Base-by-base conservation (phyloP, 108 stramenopile species). In the Cylindrotheca fusiformis region DNA sequence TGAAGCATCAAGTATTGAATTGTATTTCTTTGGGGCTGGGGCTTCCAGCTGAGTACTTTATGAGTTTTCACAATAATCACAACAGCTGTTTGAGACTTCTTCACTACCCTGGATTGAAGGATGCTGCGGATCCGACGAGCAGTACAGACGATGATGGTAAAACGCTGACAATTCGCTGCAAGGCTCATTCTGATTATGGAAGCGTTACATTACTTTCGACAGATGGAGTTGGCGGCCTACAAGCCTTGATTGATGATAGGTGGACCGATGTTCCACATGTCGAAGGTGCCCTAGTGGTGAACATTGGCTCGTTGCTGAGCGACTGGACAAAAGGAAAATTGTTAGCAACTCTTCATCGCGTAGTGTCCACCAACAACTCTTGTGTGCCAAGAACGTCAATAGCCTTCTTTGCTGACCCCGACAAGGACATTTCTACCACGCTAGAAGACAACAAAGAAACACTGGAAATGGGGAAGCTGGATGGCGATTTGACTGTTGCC, bases 101-200 rank as follows among this genome's bases (percentile, higher is more conserved):
- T 8, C 28, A 69, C 22, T 88, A 88, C 50, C 68, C 33, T 27
- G 10, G 10, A 6, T 6, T 41, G 10, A 6, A 6, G 6, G 41
- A 28, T 0, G 69, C 67, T 18, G 46, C 72, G 21, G n/a, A n/a
- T n/a, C 17, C 64, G 26, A 36, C 53, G 21, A n/a, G 36, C 8
- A 18, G 2, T 3, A 23, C 25, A 28, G 52, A 65, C 3, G 24
- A 58, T 2, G 36, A 68, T 23, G 21, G 6, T 3, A 14, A 25
- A 22, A 17, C 4, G 3, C 8, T 2, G 10, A 32, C 50, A 53
- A 50, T 81, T 65, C 67, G 87, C 20, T 88, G 87, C 71, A 88
- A 84, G 68, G 81, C 81, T 32, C 87, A 88, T 72, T 83, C 82
- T 12, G 87, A 88, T 55, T 88, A 88, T 61, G 87, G 87, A 25